phyloP scores from a whole-genome alignment of 139 green algal species.

The Coelastrella sp. region DNA sequence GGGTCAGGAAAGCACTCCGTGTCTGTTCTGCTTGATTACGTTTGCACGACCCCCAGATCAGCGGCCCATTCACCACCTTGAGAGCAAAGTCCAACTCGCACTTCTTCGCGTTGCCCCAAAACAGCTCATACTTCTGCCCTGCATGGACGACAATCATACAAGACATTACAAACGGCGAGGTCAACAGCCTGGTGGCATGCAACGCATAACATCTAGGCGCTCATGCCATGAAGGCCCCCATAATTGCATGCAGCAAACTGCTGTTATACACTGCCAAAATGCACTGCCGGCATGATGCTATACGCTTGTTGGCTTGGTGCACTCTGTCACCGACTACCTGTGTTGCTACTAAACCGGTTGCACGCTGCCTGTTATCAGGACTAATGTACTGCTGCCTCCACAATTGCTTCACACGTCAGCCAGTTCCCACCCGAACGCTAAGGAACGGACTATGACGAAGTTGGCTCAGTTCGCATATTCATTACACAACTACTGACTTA shows the following conservation, averaged over 20 bases:
- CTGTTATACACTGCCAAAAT: neutral
- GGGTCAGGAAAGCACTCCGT: neutral
- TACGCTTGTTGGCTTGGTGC: neutral
- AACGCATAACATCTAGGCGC: neutral
- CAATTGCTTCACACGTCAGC: neutral
- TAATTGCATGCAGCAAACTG: slow-evolving; percentile 4
- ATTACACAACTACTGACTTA: neutral
- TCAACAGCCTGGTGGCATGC: neutral
- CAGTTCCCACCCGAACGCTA: neutral
- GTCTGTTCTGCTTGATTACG: neutral
- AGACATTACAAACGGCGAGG: neutral
- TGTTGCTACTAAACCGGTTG: neutral
- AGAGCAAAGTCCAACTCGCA: neutral
- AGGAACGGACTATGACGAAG: neutral
- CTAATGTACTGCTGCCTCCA: slow-evolving; percentile 13
- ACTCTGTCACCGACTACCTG: neutral
- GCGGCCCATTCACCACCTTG: neutral
- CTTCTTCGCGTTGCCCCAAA: neutral
- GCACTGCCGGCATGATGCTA: neutral
- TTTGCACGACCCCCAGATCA: neutral
- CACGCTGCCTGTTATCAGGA: neutral
- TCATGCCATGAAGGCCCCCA: neutral
- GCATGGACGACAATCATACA: neutral
- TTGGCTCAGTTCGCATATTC: neutral
- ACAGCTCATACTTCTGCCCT: neutral